These are phyloP conservation scores for Alternaria rosae DNA, from an alignment of 2,329 filamentous ascomycete genomes.

Conservation along the genomic window DNA sequence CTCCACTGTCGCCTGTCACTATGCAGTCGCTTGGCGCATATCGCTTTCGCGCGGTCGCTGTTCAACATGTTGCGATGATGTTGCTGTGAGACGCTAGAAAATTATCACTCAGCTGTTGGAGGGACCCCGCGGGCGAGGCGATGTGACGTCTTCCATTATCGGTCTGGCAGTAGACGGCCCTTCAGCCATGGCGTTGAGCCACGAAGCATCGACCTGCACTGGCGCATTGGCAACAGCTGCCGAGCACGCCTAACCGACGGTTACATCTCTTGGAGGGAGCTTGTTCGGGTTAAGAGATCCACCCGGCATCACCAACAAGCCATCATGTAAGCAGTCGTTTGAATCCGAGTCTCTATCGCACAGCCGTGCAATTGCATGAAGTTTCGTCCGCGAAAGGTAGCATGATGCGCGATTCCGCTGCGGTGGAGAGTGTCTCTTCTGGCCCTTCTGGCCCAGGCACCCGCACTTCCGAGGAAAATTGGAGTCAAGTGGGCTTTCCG, in stretches of 20 bases:
- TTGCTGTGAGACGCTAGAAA: constrained; percentile 5
- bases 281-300: constrained; percentile 15
- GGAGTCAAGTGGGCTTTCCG: constrained; percentile 3
- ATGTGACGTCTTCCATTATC: constrained; percentile 16
- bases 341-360: background rate
- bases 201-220: constrained; percentile 17
- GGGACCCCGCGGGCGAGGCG: constrained; percentile 18
- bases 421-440: background rate
- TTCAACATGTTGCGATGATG: constrained; percentile 7
- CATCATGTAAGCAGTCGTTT: background rate
- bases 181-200: constrained; percentile 17
- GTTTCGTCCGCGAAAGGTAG: constrained; percentile 2
- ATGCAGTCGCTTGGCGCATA: constrained; percentile 1
- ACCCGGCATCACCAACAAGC: constrained; percentile 1
- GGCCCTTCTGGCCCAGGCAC: constrained; percentile 11
- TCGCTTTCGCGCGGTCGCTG: constrained; percentile 11
- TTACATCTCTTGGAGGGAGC: constrained; percentile 14
- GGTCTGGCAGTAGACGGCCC: background rate
- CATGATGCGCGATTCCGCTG: constrained; percentile 8
- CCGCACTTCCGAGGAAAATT: background rate
- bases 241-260: constrained; percentile 10
- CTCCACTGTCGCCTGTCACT: background rate
- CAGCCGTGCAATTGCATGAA: background rate
- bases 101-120: constrained; percentile 9
- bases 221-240: constrained; percentile 14